Base-by-base conservation (phyloP, 805 yeast genomes). In the Yarrowia sp. region DNA sequence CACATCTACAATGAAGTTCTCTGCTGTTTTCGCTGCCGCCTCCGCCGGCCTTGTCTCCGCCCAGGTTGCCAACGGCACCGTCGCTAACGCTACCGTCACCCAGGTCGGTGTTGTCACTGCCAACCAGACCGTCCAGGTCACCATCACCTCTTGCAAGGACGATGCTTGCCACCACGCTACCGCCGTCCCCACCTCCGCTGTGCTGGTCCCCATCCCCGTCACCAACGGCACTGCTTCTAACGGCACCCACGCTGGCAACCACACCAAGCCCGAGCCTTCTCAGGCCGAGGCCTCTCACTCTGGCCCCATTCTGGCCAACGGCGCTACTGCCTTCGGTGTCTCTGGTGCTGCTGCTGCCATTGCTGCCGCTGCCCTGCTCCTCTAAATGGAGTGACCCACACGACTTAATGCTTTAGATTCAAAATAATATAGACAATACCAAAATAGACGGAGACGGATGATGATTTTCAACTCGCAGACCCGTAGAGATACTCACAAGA, bases 131-230 rank as follows among this genome's bases (percentile, higher is more conserved):
- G 24, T 51, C 58, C 58, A 35, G 31, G 58, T 51, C 21, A 51
- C 58, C 58, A 35, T 51, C 58, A 51, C 58, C 42, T 51, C 58
- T 35, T 51, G 58, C 42, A 19, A 33, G 42, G 42, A 35, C 12
- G 42, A 24, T 22, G 42, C 32, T 24, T 32, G 58, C 42, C 42
- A 24, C 42, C 2, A 33, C 24, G 41, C 41, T 42, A 51, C 58
- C 32, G 41, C 41, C 16, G 16, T n/a, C 29, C 55, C 55, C 55
- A 22, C 55, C 25, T 7, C 25, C 21, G 25, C 25, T 29, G 36
- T 31, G 16, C 8, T 21, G 14, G 36, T 46, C 36, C 53, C 53
- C 53, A 36, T 46, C 29, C 55, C 58, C 58, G 58, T 24, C 24
- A 7, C 31, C 32, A 51, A 51, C 58, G 32, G 24, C 10, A 35